These are phyloP conservation scores for Fusarium nanum DNA, from an alignment of 2,329 filamentous ascomycete genomes.

Conservation along the genomic window DNA sequence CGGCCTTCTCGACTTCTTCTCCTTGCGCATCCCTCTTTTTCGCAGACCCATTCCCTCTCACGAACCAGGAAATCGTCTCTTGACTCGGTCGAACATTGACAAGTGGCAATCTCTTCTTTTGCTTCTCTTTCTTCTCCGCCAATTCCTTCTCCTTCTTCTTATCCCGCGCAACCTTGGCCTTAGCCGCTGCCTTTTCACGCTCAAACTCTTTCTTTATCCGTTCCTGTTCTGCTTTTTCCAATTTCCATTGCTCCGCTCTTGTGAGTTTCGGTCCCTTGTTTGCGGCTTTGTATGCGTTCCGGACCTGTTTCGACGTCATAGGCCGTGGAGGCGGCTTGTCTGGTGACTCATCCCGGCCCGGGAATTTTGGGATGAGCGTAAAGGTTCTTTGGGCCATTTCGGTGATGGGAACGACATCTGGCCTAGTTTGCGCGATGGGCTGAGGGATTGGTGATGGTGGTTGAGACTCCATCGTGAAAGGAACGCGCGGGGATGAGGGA, in stretches of 20 bases:
- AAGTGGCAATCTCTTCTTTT: constrained; percentile 64
- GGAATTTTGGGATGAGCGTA: constrained; percentile 55
- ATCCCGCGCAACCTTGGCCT: constrained; percentile 63
- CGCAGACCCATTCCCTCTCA: constrained; percentile 52
- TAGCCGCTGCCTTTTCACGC: constrained; percentile 60
- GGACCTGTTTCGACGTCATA: constrained; percentile 58
- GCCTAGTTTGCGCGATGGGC: constrained; percentile 1
- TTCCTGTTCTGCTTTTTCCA: constrained; percentile 63
- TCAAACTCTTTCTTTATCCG: constrained; percentile 65
- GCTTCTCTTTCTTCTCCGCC: constrained; percentile 62
- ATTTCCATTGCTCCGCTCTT: constrained; percentile 53
- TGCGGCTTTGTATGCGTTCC: constrained; percentile 53
- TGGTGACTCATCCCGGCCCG: constrained; percentile 39
- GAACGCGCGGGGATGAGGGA: constrained; percentile 25
- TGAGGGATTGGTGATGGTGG: background rate
- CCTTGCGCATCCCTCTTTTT: constrained; percentile 49
- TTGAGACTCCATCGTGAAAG: background rate
- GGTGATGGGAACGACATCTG: constrained; percentile 35
- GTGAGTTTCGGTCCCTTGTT: constrained; percentile 54
- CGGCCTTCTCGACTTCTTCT: constrained; percentile 15
- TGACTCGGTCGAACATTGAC: constrained; percentile 68
- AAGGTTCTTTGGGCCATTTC: constrained; percentile 59
- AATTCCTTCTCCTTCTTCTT: constrained; percentile 67
- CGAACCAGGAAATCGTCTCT: constrained; percentile 66
- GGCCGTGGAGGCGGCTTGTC: constrained; percentile 42